Percentiles rank a stretch among this genome's conserved stretches.
phyloP scores from a whole-genome alignment of 2,329 filamentous ascomycete genomes.

The Aspergillus sp. region DNA sequence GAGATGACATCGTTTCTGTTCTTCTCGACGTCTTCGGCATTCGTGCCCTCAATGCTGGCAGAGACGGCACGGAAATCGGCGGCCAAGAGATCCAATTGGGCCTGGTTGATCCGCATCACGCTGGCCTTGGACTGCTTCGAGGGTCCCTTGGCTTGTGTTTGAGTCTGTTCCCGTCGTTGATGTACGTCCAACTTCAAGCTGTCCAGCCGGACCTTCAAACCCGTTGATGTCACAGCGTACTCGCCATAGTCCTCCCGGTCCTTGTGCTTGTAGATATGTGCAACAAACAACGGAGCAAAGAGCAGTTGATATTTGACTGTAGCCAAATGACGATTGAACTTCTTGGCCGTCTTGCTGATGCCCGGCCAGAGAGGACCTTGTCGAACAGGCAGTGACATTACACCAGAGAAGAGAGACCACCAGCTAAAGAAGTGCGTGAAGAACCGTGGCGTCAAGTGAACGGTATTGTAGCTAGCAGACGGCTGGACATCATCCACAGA shows the following conservation, averaged over 20 bases:
- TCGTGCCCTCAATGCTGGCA: slow-evolving; percentile 75
- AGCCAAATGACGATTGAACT: slow-evolving; percentile 92
- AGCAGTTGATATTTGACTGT: slow-evolving; percentile 97
- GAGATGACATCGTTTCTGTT: slow-evolving; percentile 51
- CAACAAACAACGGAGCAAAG: slow-evolving; percentile 84
- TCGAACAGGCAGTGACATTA: slow-evolving; percentile 87
- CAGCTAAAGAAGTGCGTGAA: slow-evolving; percentile 98
- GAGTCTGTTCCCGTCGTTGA: slow-evolving; percentile 85
- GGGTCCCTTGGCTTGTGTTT: slow-evolving; percentile 66
- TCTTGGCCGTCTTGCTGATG: slow-evolving; percentile 93
- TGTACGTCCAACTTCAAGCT: slow-evolving; percentile 97
- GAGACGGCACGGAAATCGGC: slow-evolving; percentile 91
- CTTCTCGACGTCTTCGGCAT: slow-evolving; percentile 62
- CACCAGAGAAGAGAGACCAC: slow-evolving; percentile 94
- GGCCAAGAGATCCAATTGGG: slow-evolving; percentile 81
- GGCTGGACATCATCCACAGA: slow-evolving; percentile 62
- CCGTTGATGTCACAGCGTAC: slow-evolving; percentile 76
- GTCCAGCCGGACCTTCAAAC: slow-evolving; percentile 91
- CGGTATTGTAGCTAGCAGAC: slow-evolving; percentile 89
- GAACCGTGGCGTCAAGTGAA: slow-evolving; percentile 88
- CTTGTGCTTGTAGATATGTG: slow-evolving; percentile 98
- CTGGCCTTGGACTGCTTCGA: slow-evolving; percentile 74
- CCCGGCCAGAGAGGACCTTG: slow-evolving; percentile 89
- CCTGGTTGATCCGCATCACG: slow-evolving; percentile 91
- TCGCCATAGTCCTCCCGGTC: slow-evolving; percentile 80